Percentiles rank a stretch among this genome's conserved stretches.
These are phyloP conservation scores for Rosellinia necatrix DNA, from an alignment of 2,329 filamentous ascomycete genomes.

Conservation along the genomic window DNA sequence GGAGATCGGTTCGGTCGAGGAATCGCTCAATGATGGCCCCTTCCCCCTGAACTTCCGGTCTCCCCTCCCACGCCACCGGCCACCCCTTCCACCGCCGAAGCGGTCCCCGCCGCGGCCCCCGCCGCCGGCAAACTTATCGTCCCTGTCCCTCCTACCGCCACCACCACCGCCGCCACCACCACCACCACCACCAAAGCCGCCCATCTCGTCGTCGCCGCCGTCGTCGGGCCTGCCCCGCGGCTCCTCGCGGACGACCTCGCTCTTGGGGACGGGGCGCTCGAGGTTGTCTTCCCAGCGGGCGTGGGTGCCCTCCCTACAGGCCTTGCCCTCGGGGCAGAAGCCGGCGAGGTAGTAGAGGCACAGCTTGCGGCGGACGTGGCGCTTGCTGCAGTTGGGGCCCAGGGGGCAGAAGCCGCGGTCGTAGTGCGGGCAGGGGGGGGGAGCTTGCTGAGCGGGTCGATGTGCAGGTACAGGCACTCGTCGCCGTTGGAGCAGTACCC, in stretches of 20 bases:
- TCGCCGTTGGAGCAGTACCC: conserved; percentile 96
- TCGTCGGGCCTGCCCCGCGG: conserved; percentile 47
- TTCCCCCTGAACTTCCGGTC: conserved; percentile 41
- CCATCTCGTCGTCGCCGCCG: conserved; percentile 46
- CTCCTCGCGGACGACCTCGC: conserved; percentile 62
- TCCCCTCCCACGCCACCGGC: conserved; percentile 36
- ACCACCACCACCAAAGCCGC: conserved; percentile 44
- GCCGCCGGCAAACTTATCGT: conserved; percentile 38
- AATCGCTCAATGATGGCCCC: conserved; percentile 22
- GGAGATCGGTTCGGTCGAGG: neutral
- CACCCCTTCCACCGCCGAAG: conserved; percentile 42
- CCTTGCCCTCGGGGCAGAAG: conserved; percentile 83
- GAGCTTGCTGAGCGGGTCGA: conserved; percentile 79
- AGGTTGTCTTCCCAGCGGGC: conserved; percentile 78
- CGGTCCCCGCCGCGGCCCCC: conserved; percentile 42
- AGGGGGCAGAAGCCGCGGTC: conserved; percentile 93
- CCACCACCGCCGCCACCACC: conserved; percentile 41
- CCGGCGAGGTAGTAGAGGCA: conserved; percentile 89
- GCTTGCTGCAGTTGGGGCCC: conserved; percentile 83
- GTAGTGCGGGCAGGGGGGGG: conserved; percentile 85
- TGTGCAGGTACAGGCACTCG: conserved; percentile 91
- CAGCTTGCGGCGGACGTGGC: conserved; percentile 80
- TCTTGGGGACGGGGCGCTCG: conserved; percentile 74
- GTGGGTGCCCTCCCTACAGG: conserved; percentile 81
- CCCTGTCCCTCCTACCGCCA: conserved; percentile 35